Evolutionary conservation across 306 rosid genomes (phyloP).

Genomic region (Lathyrus tuberosus): DNA sequence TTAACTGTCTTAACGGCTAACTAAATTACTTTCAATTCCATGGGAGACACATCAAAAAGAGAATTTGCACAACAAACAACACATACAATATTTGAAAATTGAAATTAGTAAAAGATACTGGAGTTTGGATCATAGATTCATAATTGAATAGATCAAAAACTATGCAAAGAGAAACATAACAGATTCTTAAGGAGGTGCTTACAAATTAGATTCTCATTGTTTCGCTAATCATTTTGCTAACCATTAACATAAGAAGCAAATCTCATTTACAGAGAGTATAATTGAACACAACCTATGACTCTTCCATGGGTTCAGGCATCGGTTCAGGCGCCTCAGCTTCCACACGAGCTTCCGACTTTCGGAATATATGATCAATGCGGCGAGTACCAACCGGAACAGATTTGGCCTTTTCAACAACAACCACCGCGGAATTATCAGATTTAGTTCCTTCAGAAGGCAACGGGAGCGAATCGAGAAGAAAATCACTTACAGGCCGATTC

Average conservation of each 20-base stretch:
- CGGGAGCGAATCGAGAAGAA: conserved; percentile 83
- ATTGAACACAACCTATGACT: conserved; percentile 42
- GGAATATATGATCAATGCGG: conserved; percentile 76
- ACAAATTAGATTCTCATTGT: neutral
- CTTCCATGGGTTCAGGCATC: conserved; percentile 41
- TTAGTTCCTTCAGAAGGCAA: conserved; percentile 47
- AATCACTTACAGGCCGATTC: conserved; percentile 73
- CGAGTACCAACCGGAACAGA: conserved; percentile 54
- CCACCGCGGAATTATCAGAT: conserved; percentile 44
- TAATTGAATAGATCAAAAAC: neutral
- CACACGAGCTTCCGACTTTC: conserved; percentile 45
- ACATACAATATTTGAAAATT: neutral
- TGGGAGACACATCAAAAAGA: conserved; percentile 2
- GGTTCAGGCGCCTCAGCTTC: conserved; percentile 26
- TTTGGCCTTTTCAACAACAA: conserved; percentile 13
- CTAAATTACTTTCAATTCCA: neutral
- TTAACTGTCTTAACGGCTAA: neutral
- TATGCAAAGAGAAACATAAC: neutral
- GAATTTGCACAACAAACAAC: conserved; percentile 10
- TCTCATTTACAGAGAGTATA: conserved; percentile 20
- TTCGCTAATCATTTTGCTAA: neutral
- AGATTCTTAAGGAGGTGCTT: conserved; percentile 1
- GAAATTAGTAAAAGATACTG: neutral
- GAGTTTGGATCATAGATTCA: neutral
- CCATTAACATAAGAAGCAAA: conserved; percentile 6